Percentiles rank a stretch among this genome's conserved stretches.
Conservation (phyloP, 192 early-diverging fungal species). For the Chytriomyces hyalinus region DNA sequence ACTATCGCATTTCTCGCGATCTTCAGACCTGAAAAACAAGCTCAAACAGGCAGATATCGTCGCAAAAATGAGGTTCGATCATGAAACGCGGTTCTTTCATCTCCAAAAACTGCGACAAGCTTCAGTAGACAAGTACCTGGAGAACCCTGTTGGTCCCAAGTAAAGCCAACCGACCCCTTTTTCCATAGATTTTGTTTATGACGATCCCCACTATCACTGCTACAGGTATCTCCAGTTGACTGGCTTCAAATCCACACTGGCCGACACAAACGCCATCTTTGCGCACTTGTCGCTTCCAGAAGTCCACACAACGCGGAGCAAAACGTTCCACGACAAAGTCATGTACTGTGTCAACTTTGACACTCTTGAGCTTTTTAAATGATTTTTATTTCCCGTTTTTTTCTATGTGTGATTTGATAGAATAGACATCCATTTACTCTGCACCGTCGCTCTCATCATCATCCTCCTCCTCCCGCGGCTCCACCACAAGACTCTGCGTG, state of each 20-base stretch:
- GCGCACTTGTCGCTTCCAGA: slow-evolving; percentile 25
- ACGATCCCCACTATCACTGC: neutral
- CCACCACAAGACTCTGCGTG: slow-evolving; percentile 45
- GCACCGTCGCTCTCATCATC: slow-evolving; percentile 39
- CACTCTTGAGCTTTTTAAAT: slow-evolving; percentile 9
- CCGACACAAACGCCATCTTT: slow-evolving; percentile 12
- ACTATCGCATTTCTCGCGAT: neutral
- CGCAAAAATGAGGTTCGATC: slow-evolving; percentile 22
- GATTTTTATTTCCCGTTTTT: neutral
- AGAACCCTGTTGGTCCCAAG: slow-evolving; percentile 24
- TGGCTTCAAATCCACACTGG: neutral
- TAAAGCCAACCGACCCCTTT: neutral
- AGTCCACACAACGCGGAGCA: slow-evolving; percentile 30
- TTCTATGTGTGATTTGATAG: neutral
- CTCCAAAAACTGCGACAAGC: slow-evolving; percentile 6
- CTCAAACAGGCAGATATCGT: slow-evolving; percentile 31
- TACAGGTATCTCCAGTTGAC: slow-evolving; percentile 27
- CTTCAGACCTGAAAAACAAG: slow-evolving; percentile 31
- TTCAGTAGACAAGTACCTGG: slow-evolving; percentile 21
- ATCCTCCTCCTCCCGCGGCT: slow-evolving; percentile 50
- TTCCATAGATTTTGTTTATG: neutral
- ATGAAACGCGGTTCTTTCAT: slow-evolving; percentile 1
- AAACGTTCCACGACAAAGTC: slow-evolving; percentile 23
- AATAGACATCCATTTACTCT: neutral
- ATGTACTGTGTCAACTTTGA: slow-evolving; percentile 20